Base-by-base conservation (phyloP, 2,329 filamentous ascomycete species). In the Botrytis deweyae region DNA sequence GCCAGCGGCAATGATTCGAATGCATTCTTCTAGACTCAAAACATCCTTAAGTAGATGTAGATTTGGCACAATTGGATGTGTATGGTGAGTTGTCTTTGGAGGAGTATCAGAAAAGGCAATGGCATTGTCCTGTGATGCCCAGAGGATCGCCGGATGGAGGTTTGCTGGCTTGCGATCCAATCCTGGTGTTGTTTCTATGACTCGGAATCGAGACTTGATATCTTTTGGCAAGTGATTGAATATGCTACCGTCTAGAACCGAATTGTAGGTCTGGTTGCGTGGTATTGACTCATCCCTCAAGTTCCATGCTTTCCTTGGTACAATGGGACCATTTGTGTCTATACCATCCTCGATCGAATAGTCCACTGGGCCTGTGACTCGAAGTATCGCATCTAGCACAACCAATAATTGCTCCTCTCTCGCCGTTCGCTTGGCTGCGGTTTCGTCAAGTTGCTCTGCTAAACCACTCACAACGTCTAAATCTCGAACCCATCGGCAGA, bases 401-500 rank as follows among this genome's bases (percentile, higher is more conserved):
- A 83, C 80, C 16, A 93, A 84, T 0, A 90, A 84, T 72, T 91
- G 87, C 52, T 85, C 82, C 18, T 90, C 87, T 63, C 83, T 84
- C 3, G 80, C 78, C 0, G 84, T 83, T 52, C 87, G 84, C 71
- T 83, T 77, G 4, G 81, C 63, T 42, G 72, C 73, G 52, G 70
- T 81, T 4, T 85, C 84, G 2, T 84, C 84, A 0, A 87, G 83
- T 71, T 87, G 84, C 36, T 89, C 88, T 5, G 89, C 89, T 12
- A 92, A 82, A 2, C 90, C 90, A 76, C 88, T 91, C 68, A 92
- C 88, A 38, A 92, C 88, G 78, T 93, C 91, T 40, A 93, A 83
- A 78, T 92, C 90, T 73, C 91, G 87, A 7, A 93, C 91, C 91
- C 91, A 93, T 73, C 91, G 88, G 80, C 90, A 92, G 12, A 93